phyloP scores from a whole-genome alignment of 352 stramenopile species.

The Globisporangium irregulare region DNA sequence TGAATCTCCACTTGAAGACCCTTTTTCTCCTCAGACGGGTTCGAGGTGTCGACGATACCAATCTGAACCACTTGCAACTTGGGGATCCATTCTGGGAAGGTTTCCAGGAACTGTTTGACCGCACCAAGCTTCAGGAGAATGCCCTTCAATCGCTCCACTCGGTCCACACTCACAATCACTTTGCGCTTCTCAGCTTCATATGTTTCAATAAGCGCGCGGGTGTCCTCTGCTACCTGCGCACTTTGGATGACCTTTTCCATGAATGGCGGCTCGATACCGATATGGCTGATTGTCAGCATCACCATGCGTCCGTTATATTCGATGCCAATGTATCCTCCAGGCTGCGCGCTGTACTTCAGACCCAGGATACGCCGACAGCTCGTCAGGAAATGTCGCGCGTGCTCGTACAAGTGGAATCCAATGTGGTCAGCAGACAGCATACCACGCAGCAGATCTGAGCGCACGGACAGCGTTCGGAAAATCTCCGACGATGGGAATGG shows the following conservation, averaged over 20 bases:
- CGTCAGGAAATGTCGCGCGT: slow-evolving; percentile 97
- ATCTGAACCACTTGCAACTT: slow-evolving; percentile 86
- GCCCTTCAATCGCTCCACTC: slow-evolving; percentile 96
- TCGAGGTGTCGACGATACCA: slow-evolving; percentile 71
- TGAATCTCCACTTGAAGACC: slow-evolving; percentile 62
- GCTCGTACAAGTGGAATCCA: slow-evolving; percentile 98
- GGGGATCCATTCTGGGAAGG: slow-evolving; percentile 74
- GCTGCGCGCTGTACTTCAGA: slow-evolving; percentile 90
- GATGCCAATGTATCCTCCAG: slow-evolving; percentile 91
- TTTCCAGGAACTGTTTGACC: slow-evolving; percentile 93
- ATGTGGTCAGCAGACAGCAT: slow-evolving; percentile 98
- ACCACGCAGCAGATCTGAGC: slow-evolving; percentile 94
- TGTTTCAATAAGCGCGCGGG: slow-evolving; percentile 34
- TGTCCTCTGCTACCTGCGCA: slow-evolving; percentile 50
- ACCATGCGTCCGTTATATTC: slow-evolving; percentile 97
- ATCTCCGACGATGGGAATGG: slow-evolving; percentile 99
- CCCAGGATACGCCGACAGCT: slow-evolving; percentile 90
- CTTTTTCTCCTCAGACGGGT: slow-evolving; percentile 67
- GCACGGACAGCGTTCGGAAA: slow-evolving; percentile 96
- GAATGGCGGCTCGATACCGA: slow-evolving; percentile 94
- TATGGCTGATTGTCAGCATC: slow-evolving; percentile 96
- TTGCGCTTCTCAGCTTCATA: slow-evolving; percentile 55
- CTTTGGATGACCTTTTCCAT: slow-evolving; percentile 65
- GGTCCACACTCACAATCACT: slow-evolving; percentile 94
- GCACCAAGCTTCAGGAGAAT: slow-evolving; percentile 97